These are phyloP conservation scores for Ustilaginoidea virens DNA, from an alignment of 2,329 filamentous ascomycete species.

Conservation along the genomic window DNA sequence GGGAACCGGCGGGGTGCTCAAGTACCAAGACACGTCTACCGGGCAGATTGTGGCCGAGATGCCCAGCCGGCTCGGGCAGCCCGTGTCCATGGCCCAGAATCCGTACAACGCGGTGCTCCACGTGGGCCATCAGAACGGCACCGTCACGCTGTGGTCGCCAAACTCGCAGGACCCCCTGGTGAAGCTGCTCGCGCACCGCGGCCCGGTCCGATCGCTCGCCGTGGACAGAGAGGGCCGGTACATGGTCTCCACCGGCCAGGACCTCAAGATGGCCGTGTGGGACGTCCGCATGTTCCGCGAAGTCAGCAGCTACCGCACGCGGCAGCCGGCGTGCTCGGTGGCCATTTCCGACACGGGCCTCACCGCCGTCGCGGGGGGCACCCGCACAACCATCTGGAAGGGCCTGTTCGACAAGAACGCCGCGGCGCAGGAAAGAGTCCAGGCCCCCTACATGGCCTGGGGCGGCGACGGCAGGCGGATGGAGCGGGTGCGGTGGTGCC, in stretches of 20 bases:
- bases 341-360: constrained; percentile 80
- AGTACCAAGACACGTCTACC: constrained; percentile 92
- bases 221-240: constrained; percentile 84
- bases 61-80: constrained; percentile 69
- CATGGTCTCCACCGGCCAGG: constrained; percentile 88
- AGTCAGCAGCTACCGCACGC: constrained; percentile 76
- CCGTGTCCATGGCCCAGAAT: constrained; percentile 75
- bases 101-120: constrained; percentile 85
- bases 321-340: constrained; percentile 67
- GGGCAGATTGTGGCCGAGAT: constrained; percentile 78
- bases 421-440: constrained; percentile 60
- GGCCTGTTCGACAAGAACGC: constrained; percentile 66
- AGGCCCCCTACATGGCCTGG: constrained; percentile 87
- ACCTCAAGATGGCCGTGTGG: constrained; percentile 87
- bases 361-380: constrained; percentile 83
- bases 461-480: constrained; percentile 71
- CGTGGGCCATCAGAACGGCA: constrained; percentile 86
- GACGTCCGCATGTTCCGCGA: constrained; percentile 90
- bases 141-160: constrained; percentile 89
- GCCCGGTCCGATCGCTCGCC: constrained; percentile 72
- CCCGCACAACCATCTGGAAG: constrained; percentile 79
- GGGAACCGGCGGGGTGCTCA: constrained; percentile 70
- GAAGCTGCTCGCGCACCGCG: constrained; percentile 78
- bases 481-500: constrained; percentile 79
- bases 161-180: constrained; percentile 77